Conservation (phyloP, 2,329 filamentous ascomycete genomes). For the Venturia nashicola region DNA sequence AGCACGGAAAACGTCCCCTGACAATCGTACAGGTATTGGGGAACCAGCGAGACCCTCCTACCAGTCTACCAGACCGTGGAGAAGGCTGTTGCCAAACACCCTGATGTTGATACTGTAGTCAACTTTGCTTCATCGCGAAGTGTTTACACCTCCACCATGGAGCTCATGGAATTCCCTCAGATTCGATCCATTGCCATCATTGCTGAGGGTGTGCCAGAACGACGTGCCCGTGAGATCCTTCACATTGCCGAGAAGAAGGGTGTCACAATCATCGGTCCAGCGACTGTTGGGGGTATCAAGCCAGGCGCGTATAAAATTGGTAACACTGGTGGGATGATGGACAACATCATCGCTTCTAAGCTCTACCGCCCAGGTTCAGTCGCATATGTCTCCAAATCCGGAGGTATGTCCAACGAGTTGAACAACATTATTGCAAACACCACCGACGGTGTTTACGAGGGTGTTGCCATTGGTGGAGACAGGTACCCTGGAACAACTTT, state of each 20-base stretch:
- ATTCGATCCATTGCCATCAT: constrained; percentile 99
- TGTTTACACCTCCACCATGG: constrained; percentile 97
- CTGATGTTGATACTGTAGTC: constrained; percentile 92
- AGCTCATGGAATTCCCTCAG: constrained; percentile 93
- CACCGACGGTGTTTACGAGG: constrained; percentile 97
- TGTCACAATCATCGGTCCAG: constrained; percentile 95
- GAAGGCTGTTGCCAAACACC: constrained; percentile 94
- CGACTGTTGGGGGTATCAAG: constrained; percentile 98
- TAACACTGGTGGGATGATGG: constrained; percentile 99
- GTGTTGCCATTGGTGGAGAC: constrained; percentile 98
- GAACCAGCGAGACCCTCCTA: constrained; percentile 95
- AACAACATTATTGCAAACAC: constrained; percentile 98
- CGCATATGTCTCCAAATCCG: constrained; percentile 98
- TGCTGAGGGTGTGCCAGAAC: constrained; percentile 96
- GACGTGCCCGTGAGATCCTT: constrained; percentile 94
- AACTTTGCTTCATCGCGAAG: constrained; percentile 99
- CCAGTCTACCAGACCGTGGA: constrained; percentile 92
- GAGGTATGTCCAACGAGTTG: constrained; percentile 99
- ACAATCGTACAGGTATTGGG: constrained; percentile 63
- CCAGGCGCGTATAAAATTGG: constrained; percentile 99
- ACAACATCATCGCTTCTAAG: constrained; percentile 99
- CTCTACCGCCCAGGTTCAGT: constrained; percentile 98
- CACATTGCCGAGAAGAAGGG: constrained; percentile 97
- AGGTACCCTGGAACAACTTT: constrained; percentile 98
- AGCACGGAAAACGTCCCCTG: constrained; percentile 13